Evolutionary conservation across 169 alveolate species (phyloP), one percentile per base, ranked within the genome.

Genomic region (Cryptosporidium meleagridis): DNA sequence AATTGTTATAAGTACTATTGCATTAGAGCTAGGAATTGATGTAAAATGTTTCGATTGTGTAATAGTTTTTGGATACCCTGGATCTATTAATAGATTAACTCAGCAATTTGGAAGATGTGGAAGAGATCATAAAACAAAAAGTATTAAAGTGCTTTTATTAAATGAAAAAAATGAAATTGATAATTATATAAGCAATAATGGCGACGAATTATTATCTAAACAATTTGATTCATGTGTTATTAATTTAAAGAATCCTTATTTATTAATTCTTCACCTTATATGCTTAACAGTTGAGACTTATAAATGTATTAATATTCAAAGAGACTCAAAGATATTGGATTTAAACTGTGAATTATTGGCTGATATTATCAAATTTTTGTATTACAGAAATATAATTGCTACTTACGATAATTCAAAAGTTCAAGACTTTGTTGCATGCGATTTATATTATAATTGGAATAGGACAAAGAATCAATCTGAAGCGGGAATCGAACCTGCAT

Each of bases 101-200:
- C 94, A 92, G 69, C 94, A 91, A 23, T 85, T 92, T 62, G 94
- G 94, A 23, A 58, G 94, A 16, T 80, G 87, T 75, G 94, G 94
- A 18, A 86, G 92, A 65, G 75, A 80, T 44, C 72, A 37, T 16
- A 58, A 41, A 26, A 80, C 65, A n/a, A 65, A 80, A 65, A 65
- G 89, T 37, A 12, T 80, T 12, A 80, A 65, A 65, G 45, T 80
- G 16, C 45, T 80, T 23, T 62, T 80, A 26, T 48, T 80, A 62
- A 65, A 80, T 31, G 89, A 80, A 67, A 80, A 65, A 41, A 62
- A 59, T 62, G 80, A 59, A 45, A 45, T 80, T 45, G 89, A 80
- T 80, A 62, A 62, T 35, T 80, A 80, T 65, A 62, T 59, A 44
- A 80, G 89, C 14, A 41, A 35, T 35, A 80, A 80, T 12, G 31